Conservation (phyloP, 1,284 basidiomycete genomes). For the Dichomitus squalens region DNA sequence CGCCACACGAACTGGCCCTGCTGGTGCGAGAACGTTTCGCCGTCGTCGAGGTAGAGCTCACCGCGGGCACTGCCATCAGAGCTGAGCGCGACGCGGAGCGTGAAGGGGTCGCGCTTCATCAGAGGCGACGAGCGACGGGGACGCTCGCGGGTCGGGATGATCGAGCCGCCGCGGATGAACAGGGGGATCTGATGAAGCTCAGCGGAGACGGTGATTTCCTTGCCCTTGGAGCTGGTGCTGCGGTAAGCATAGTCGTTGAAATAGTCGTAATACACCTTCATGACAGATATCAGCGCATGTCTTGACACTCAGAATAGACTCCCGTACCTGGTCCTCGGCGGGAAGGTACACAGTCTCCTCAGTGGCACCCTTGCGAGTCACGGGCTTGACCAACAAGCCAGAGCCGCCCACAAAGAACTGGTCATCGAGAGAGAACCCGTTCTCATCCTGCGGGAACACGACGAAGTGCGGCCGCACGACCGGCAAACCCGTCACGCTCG, state of each 20-base stretch:
- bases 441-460: slow-evolving; percentile 85
- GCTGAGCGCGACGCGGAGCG: slow-evolving; percentile 83
- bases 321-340: slow-evolving; percentile 72
- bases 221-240: slow-evolving; percentile 61
- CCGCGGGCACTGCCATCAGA: slow-evolving; percentile 70
- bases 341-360: slow-evolving; percentile 83
- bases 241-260: slow-evolving; percentile 73
- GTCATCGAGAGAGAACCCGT: slow-evolving; percentile 89
- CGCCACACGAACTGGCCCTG: slow-evolving; percentile 86
- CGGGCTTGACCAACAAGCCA: slow-evolving; percentile 91
- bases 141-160: slow-evolving; percentile 86
- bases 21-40: slow-evolving; percentile 81
- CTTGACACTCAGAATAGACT: not conserved
- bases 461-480: slow-evolving; percentile 93
- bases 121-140: slow-evolving; percentile 84
- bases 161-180: slow-evolving; percentile 90
- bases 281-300: not conserved
- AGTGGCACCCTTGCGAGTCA: slow-evolving; percentile 75
- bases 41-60: slow-evolving; percentile 95
- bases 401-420: slow-evolving; percentile 93
- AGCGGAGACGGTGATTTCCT: slow-evolving; percentile 74
- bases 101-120: slow-evolving; percentile 94
- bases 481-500: slow-evolving; percentile 78
- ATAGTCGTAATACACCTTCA: slow-evolving; percentile 93
- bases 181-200: slow-evolving; percentile 83